Evolutionary conservation across 164 flowering plant species (phyloP), one percentile per base, ranked within the genome.

Genomic region (Magnolia officinalis): DNA sequence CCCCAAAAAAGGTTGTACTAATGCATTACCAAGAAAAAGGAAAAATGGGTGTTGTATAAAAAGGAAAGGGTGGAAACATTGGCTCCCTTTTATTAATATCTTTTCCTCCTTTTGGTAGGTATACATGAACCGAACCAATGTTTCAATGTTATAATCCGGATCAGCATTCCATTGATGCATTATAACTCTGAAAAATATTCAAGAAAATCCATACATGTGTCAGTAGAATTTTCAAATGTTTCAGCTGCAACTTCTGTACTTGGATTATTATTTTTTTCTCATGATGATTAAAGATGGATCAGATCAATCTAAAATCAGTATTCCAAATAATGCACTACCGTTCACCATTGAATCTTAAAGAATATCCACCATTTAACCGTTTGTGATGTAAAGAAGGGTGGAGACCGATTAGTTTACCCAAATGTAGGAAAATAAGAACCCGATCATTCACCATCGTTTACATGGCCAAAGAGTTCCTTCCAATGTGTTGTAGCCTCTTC

Each of bases 401-500:
- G 61, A 16, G 61, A 16, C 4, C 16, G 61, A 55, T 55, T n/a
- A n/a, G n/a, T n/a, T n/a, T 9, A 55, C 18, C 61, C 61, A 55
- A 16, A 55, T 55, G 61, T 55, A 11, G 21, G 64, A 11, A 31
- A 75, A 8, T 8, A 21, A 10, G 63, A 67, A 19, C 24, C 24
- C 26, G 13, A 11, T 84, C 81, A 80, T 63, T 84, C 80, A n/a
- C 26, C n/a, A 63, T 83, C 82, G 61, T 87, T 86, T 21, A 81
- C 61, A 75, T 87, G 79, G 23, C 88, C 91, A 79, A 78, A 88
- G 31, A 78, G 67, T 59, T 84, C 78, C 63, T 82, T 74, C 89
- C 89, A 87, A 72, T 85, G 78, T 67, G 76, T n/a, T 59, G 87
- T 80, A 21, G 88, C 87, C 75, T 86, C 89, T 68, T 87, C 91